A percentile compares a stretch with the other conserved stretches of the same genome.
Evolutionary conservation across 306 rosid species (phyloP).

Genomic region (Parietaria judaica): DNA sequence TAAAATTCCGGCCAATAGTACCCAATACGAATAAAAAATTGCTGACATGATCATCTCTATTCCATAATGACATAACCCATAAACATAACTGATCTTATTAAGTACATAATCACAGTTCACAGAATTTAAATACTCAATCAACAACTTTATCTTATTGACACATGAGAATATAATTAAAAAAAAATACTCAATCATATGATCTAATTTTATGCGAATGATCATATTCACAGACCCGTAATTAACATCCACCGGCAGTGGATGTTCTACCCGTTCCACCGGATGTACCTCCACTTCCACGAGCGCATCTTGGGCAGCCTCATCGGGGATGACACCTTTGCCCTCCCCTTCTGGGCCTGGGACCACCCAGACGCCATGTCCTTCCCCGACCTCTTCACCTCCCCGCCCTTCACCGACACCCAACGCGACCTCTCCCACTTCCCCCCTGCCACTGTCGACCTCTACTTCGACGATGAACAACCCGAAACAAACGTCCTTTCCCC

Average conservation of each 20-base stretch:
- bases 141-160: no score
- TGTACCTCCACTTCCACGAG: constrained; percentile 18
- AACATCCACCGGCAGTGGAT: constrained; percentile 14
- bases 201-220: background rate
- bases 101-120: no score
- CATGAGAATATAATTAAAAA: no score
- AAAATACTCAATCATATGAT: no score
- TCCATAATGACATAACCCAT: no score
- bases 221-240: background rate
- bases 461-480: background rate
- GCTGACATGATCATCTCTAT: no score
- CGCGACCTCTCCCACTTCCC: constrained; percentile 15
- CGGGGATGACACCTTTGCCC: constrained; percentile 18
- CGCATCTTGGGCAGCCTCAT: constrained; percentile 17
- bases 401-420: background rate
- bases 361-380: constrained; percentile 15
- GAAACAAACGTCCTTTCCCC: background rate
- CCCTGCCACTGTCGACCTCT: constrained; percentile 6
- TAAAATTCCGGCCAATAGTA: no score
- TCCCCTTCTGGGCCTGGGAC: constrained; percentile 28
- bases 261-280: constrained; percentile 23
- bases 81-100: no score
- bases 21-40: no score
- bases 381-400: constrained; percentile 4
- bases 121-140: no score